phyloP scores from a whole-genome alignment of 345 rosid species.

The Melaleuca alternifolia region DNA sequence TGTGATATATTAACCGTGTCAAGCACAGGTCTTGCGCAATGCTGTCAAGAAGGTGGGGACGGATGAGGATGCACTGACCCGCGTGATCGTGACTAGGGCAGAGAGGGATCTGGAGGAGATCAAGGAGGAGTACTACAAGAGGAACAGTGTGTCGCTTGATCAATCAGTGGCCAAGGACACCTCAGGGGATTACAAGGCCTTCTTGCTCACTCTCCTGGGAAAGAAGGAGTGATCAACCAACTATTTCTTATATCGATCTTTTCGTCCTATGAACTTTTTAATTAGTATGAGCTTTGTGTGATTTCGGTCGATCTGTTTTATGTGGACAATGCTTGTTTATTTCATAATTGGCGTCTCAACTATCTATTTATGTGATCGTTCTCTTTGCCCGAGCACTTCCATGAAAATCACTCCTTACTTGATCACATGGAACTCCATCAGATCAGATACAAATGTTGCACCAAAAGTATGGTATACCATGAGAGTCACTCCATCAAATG shows the following conservation, averaged over 20 bases:
- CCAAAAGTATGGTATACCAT: background rate
- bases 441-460: background rate
- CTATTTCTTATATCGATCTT: background rate
- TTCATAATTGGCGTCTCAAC: background rate
- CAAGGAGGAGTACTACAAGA: conserved; percentile 44
- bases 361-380: background rate
- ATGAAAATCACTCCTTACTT: background rate
- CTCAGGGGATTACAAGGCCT: conserved; percentile 41
- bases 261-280: background rate
- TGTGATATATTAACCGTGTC: background rate
- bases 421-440: background rate
- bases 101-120: conserved; percentile 49
- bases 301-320: background rate
- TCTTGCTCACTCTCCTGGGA: conserved; percentile 50
- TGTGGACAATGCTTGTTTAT: background rate
- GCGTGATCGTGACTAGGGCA: conserved; percentile 62
- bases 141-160: conserved; percentile 42
- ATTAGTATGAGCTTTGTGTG: background rate
- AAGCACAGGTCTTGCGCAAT: conserved; percentile 37
- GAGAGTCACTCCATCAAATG: background rate
- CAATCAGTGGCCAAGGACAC: conserved; percentile 47
- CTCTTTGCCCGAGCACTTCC: background rate
- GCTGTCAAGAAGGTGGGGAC: conserved; percentile 67
- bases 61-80: conserved; percentile 75
- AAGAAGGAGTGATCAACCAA: conserved; percentile 9